phyloP scores from a whole-genome alignment of 2,329 filamentous ascomycete genomes.

The Fusarium drepaniforme region DNA sequence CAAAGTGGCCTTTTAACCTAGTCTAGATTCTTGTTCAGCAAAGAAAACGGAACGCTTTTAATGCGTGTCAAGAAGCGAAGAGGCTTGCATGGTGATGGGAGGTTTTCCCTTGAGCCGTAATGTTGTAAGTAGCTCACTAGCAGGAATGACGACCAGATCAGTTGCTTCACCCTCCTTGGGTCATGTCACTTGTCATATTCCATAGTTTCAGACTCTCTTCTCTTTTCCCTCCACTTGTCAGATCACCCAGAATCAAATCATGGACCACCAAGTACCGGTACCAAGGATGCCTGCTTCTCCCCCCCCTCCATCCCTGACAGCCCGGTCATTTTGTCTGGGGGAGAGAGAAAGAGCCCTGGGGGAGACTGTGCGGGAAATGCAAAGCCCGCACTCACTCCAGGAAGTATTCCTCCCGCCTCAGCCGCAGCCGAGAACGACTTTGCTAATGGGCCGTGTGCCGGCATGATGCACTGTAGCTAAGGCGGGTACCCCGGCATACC shows the following conservation, averaged over 20 bases:
- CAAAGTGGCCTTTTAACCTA: background rate
- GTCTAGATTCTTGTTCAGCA: background rate
- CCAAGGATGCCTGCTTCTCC: constrained; percentile 10
- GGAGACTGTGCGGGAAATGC: constrained; percentile 18
- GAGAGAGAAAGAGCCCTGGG: constrained; percentile 15
- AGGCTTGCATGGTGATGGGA: constrained; percentile 1
- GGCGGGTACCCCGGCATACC: constrained; percentile 36
- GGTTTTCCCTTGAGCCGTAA: background rate
- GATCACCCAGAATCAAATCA: constrained; percentile 13
- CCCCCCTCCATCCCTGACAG: constrained; percentile 10
- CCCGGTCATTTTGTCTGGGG: constrained; percentile 25
- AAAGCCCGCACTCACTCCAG: constrained; percentile 9
- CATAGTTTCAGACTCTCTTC: background rate
- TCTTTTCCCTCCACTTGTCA: background rate
- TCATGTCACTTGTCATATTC: constrained; percentile 13
- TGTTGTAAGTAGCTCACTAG: background rate
- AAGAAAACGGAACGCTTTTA: background rate
- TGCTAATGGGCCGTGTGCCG: background rate
- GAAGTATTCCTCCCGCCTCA: constrained; percentile 3
- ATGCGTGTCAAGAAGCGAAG: background rate
- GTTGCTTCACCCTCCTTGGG: background rate
- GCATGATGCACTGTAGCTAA: constrained; percentile 12
- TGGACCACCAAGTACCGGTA: constrained; percentile 22
- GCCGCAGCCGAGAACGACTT: background rate
- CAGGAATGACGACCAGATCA: constrained; percentile 18